Conservation (phyloP, 2,329 filamentous ascomycete genomes). For the Fusarium pseudonygamai region DNA sequence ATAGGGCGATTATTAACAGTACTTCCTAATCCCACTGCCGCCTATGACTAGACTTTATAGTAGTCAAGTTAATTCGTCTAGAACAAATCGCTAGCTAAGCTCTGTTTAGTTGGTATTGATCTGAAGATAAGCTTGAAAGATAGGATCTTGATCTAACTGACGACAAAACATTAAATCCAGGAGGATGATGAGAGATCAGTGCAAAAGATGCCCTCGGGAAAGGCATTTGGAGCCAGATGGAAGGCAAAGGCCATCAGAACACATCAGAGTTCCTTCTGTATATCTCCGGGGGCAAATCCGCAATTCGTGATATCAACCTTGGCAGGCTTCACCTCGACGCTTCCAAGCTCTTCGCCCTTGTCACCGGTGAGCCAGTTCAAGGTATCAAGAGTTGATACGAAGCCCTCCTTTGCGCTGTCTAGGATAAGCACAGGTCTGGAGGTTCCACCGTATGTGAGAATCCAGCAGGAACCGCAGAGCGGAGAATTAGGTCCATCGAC, state of each 20-base stretch:
- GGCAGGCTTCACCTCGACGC: not conserved
- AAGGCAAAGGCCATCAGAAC: not conserved
- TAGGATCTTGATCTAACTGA: not conserved
- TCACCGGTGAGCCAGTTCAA: not conserved
- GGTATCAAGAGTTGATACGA: not conserved
- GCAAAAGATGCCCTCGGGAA: rapidly evolving
- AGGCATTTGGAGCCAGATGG: not conserved
- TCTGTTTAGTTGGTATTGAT: not conserved
- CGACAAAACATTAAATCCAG: not conserved
- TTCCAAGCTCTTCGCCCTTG: not conserved
- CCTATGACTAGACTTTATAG: rapidly evolving
- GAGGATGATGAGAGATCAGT: not conserved
- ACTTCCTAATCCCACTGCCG: too few relatives aligned
- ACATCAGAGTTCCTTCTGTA: not conserved
- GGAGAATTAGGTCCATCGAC: not conserved
- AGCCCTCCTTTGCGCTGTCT: not conserved
- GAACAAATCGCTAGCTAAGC: not conserved
- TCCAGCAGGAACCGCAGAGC: not conserved
- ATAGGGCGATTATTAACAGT: too few relatives aligned
- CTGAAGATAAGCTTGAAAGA: not conserved
- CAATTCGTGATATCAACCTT: not conserved
- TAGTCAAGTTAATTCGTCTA: too few relatives aligned
- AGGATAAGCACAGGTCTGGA: not conserved
- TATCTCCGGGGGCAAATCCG: not conserved
- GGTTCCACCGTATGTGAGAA: not conserved